Evolutionary conservation across 2,329 filamentous ascomycete genomes (phyloP), one percentile per base, ranked within the genome.

Genomic region (Teratosphaeriaceae sp.): DNA sequence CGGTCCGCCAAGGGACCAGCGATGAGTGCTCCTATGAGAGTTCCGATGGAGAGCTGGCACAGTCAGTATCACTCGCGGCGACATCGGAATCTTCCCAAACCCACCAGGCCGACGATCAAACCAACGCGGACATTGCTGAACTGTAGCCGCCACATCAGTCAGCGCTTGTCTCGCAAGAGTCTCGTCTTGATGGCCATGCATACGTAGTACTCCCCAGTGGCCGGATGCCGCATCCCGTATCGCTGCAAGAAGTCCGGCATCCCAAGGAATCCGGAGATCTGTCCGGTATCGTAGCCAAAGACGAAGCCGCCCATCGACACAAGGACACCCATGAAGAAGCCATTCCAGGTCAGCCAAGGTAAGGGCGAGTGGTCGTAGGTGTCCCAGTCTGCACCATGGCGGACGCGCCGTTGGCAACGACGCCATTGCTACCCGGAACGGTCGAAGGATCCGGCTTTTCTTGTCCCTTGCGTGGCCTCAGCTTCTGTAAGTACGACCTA

Each of bases 121-220:
- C 80, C 81, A 51, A 80, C 77, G 40, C 79, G 71, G 3, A 72
- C 73, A n/a, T 79, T 72, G 40, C 69, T 72, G 62, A 83, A 83
- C 19, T 56, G 42, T 51, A 43, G 22, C 54, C 50, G 38, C 68
- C 70, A 24, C 43, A 18, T 30, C 38, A 38, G 3, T 65, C 51
- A 15, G 57, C 48, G 23, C 74, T 76, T n/a, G n/a, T n/a, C 53
- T 82, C 82, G 30, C 78, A 73, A 4, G 52, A 46, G 24, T 67
- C 64, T 7, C 5, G 29, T 7, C 29, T n/a, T 31, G 29, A n/a
- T 7, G 11, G 29, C 16, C 8, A 6, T 11, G 6, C 29, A 16
- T 31, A 31, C 29, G 29, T 31, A 31, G 29, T 31, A 31, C 29
- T 31, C 29, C 5, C 29, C 29, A 31, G 29, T 31, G 8, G 8